Conservation (phyloP, 495 filamentous ascomycete genomes). For the Saxispiralis lemnorum region DNA sequence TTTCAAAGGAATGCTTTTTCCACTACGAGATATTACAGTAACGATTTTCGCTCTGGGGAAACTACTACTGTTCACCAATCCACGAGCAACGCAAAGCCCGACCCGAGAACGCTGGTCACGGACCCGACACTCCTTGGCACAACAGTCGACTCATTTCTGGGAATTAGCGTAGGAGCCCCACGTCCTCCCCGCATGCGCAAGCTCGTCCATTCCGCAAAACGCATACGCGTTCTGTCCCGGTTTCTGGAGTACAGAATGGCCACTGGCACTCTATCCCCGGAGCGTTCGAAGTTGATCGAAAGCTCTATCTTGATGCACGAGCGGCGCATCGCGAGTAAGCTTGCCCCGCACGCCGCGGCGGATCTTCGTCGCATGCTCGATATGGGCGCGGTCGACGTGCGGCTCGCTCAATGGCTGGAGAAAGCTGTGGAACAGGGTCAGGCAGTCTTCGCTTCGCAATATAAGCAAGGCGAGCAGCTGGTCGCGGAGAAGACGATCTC, state of each 20-base stretch:
- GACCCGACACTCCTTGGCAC: neutral
- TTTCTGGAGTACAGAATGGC: neutral
- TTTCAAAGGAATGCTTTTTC: no score
- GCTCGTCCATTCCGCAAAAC: neutral
- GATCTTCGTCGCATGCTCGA: conserved; percentile 8
- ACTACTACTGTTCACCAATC: no score
- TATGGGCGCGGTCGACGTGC: conserved; percentile 5
- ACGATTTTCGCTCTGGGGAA: no score
- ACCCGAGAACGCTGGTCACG: neutral
- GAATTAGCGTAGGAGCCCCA: neutral
- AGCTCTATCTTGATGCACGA: conserved; percentile 1
- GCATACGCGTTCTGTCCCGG: neutral
- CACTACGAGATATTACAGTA: no score
- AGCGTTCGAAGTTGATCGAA: conserved; percentile 1
- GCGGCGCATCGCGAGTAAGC: conserved; percentile 1
- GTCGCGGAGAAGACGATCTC: conserved; percentile 2
- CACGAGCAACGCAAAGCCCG: neutral
- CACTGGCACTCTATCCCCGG: conserved; percentile 1
- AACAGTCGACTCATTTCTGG: conserved; percentile 7
- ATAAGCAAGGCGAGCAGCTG: neutral
- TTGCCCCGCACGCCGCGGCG: conserved; percentile 4
- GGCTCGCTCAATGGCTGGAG: conserved; percentile 9
- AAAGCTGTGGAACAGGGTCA: conserved; percentile 6
- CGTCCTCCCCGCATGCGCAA: conserved; percentile 2
- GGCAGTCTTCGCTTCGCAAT: conserved; percentile 1